Base-by-base conservation (phyloP, 768 basidiomycete genomes). In the Mycena alexandri region DNA sequence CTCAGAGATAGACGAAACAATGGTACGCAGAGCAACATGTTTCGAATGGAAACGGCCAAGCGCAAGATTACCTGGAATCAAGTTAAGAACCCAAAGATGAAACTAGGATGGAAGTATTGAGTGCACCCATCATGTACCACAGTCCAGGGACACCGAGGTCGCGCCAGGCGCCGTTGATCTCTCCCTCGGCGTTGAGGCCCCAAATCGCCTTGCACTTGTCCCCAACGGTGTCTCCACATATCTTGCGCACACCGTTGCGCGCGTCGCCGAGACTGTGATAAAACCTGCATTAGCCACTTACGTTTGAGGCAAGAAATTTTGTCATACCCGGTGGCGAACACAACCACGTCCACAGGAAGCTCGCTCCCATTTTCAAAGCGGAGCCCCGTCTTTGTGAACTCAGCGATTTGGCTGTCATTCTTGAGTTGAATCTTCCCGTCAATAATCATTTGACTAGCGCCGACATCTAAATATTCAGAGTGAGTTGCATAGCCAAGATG, bases 361-460 rank as follows among this genome's bases (percentile, higher is more conserved):
- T 81, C 79, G 22, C 78, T 80, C 3, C 85, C 86, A 65, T 88
- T 77, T 55, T 82, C 82, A 66, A 89, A 89, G 56, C 79, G 77
- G 14, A 89, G 72, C 5, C 84, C 83, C 1, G 72, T 77, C 66
- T 80, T 73, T 0, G 82, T 85, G 74, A 87, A 86, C 38, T 74
- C 74, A 29, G 81, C 74, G 56, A 90, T 84, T 34, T 76, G 77
- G 58, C 81, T 79, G 65, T 88, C 89, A 75, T 84, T 88, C 79
- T 92, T 92, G 69, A 92, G 78, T 75, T 91, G 90, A 79, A 92
- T 90, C 75, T 90, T 88, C 22, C 89, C 87, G 67, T 90, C 87
- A 33, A 86, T 83, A 68, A 92, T 87, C 66, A 87, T 79, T 73
- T 88, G 84, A 63, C 85, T 85, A 5, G 84, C 87, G 64, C 90